phyloP scores from a whole-genome alignment of 495 filamentous ascomycete genomes.

The Alectoria sarmentosa region DNA sequence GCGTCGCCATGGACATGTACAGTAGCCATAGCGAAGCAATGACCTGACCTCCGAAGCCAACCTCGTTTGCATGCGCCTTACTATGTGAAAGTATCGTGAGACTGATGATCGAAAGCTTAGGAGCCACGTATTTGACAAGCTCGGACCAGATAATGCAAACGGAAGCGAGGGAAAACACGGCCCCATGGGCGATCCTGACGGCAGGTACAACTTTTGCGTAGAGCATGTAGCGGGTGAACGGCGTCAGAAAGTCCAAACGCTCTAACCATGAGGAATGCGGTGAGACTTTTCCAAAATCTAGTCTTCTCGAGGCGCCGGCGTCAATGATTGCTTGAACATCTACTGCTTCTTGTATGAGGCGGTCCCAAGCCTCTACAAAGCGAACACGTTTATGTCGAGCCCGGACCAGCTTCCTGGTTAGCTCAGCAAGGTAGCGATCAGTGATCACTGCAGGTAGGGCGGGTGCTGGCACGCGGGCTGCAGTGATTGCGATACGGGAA shows the following conservation, averaged over 20 bases:
- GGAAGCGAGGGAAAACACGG: conserved; percentile 64
- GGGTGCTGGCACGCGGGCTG: conserved; percentile 32
- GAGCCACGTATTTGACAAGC: conserved; percentile 67
- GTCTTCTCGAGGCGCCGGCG: conserved; percentile 67
- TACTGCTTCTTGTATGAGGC: conserved; percentile 61
- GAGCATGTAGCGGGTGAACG: conserved; percentile 75
- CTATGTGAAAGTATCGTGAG: conserved; percentile 79
- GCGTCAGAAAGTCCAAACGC: conserved; percentile 60
- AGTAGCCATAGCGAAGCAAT: conserved; percentile 82
- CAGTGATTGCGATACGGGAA: conserved; percentile 44
- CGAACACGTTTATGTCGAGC: conserved; percentile 76
- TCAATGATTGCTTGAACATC: conserved; percentile 78
- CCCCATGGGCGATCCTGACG: conserved; percentile 52
- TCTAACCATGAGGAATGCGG: conserved; percentile 48
- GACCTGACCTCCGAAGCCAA: conserved; percentile 78
- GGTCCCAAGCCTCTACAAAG: conserved; percentile 81
- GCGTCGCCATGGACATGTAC: conserved; percentile 84
- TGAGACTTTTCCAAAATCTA: conserved; percentile 61
- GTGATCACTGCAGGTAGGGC: conserved; percentile 75
- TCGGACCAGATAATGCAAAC: conserved; percentile 87
- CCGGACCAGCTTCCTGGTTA: conserved; percentile 71
- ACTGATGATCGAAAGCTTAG: conserved; percentile 72
- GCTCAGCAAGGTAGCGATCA: conserved; percentile 82
- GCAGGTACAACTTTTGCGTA: conserved; percentile 64
- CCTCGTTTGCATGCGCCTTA: conserved; percentile 52